Conservation (phyloP, 1,284 basidiomycete species). For the Coriolopsis trogii region DNA sequence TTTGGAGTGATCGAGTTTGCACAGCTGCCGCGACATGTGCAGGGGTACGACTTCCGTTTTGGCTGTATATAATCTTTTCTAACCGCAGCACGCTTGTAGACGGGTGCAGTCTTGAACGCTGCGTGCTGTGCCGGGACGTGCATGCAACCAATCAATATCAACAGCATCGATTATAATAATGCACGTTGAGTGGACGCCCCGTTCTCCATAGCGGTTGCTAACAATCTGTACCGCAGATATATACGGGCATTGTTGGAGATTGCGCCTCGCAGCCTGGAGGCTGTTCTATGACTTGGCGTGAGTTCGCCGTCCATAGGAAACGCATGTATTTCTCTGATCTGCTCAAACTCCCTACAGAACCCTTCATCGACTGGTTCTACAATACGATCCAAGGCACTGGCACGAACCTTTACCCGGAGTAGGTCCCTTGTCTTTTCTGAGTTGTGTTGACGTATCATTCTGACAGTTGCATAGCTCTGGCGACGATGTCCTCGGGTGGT, state of each 20-base stretch:
- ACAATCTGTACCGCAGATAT: neutral
- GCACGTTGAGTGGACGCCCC: neutral
- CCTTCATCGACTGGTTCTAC: slow-evolving; percentile 15
- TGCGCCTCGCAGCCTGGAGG: slow-evolving; percentile 4
- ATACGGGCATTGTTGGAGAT: slow-evolving; percentile 3
- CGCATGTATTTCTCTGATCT: neutral
- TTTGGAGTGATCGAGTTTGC: slow-evolving; percentile 7
- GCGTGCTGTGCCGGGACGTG: slow-evolving; percentile 12
- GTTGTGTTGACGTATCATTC: no score
- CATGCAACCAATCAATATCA: slow-evolving; percentile 1
- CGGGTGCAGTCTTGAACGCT: slow-evolving; percentile 5
- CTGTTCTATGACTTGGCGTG: slow-evolving; percentile 12
- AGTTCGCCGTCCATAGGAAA: neutral
- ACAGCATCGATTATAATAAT: slow-evolving; percentile 4
- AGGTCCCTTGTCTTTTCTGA: neutral
- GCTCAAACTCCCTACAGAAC: neutral
- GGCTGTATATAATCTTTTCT: neutral
- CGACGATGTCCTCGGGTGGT: slow-evolving; percentile 4
- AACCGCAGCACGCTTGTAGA: neutral
- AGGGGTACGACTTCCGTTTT: neutral
- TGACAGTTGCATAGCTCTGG: neutral
- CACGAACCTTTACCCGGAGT: slow-evolving; percentile 5
- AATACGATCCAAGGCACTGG: slow-evolving; percentile 4
- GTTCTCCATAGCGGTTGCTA: neutral
- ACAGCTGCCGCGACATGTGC: slow-evolving; percentile 7